phyloP scores from a whole-genome alignment of 129 eudicot species.

The Helichrysum umbraculigerum region DNA sequence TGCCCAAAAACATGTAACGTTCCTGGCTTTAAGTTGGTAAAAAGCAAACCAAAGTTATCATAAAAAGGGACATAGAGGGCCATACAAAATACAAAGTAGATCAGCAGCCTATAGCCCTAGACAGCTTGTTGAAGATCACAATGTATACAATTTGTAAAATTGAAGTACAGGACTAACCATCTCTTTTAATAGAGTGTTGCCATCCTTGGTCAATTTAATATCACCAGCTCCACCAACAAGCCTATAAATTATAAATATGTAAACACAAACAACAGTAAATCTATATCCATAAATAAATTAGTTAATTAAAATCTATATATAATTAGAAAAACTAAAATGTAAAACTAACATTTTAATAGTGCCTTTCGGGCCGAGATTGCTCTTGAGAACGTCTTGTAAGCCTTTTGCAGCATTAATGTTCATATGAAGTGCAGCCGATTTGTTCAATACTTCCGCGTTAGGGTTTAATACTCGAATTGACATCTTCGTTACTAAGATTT shows the following conservation, averaged over 20 bases:
- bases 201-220: slow-evolving; percentile 91
- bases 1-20: neutral
- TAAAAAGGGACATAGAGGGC: neutral
- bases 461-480: slow-evolving; percentile 77
- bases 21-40: neutral
- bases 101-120: neutral
- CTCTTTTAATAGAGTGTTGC: slow-evolving; percentile 86
- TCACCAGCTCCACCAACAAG: slow-evolving; percentile 99
- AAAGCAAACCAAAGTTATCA: neutral
- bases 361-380: slow-evolving; percentile 96
- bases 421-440: slow-evolving; percentile 93
- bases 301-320: neutral
- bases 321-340: neutral
- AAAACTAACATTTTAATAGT: slow-evolving; percentile 74
- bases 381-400: slow-evolving; percentile 86
- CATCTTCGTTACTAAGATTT: slow-evolving; percentile 44
- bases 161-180: slow-evolving; percentile 54
- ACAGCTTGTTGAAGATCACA: neutral
- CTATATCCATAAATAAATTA: neutral
- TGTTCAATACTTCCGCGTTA: slow-evolving; percentile 95
- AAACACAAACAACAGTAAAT: neutral
- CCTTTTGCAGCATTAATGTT: slow-evolving; percentile 94
- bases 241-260: slow-evolving; percentile 37
- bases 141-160: neutral
- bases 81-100: neutral